Conservation (phyloP, 116 monocot species). For the Iris pallida region DNA sequence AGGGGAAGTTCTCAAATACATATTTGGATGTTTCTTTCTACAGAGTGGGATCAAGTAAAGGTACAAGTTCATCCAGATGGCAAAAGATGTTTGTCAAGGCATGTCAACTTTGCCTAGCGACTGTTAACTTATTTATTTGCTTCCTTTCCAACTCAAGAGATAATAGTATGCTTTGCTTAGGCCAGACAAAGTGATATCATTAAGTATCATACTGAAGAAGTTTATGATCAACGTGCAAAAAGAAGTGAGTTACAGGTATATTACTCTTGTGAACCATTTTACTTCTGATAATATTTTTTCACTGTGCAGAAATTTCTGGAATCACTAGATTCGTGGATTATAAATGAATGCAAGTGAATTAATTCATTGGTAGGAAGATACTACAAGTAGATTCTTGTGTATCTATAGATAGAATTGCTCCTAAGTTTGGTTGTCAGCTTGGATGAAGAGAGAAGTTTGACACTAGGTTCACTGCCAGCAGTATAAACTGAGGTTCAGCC, state of each 20-base stretch:
- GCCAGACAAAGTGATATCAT: neutral
- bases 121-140: neutral
- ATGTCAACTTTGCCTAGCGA: slow-evolving; percentile 1
- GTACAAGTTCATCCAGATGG: neutral
- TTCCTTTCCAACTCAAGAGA: slow-evolving; percentile 8
- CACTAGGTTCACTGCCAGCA: too few species aligned
- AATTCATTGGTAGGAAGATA: too few species aligned
- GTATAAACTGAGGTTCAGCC: too few species aligned
- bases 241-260: slow-evolving; percentile 6
- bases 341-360: too few species aligned
- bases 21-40: neutral
- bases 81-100: slow-evolving; percentile 10
- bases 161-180: slow-evolving; percentile 1
- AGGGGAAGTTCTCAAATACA: too few species aligned
- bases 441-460: too few species aligned
- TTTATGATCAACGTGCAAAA: slow-evolving; percentile 8
- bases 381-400: too few species aligned
- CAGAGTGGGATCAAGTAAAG: neutral
- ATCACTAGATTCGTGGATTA: too few species aligned
- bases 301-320: too few species aligned
- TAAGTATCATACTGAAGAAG: neutral
- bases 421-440: too few species aligned
- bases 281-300: too few species aligned
- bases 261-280: neutral
- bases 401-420: too few species aligned